These are phyloP conservation scores for Calocera cornea DNA, from an alignment of 768 basidiomycete genomes.

Conservation along the genomic window DNA sequence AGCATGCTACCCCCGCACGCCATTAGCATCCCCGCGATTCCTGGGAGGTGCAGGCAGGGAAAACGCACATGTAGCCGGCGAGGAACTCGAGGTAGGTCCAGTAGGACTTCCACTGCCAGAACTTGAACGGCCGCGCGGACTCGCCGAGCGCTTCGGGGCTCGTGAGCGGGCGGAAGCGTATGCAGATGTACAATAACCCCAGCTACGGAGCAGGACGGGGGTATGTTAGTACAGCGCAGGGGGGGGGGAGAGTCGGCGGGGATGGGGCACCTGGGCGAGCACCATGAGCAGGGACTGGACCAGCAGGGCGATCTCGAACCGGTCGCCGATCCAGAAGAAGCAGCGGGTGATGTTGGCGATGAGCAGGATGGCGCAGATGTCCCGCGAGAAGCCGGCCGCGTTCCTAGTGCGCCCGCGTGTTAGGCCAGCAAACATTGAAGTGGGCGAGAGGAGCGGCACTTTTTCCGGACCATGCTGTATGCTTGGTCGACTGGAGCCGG, in stretches of 20 bases:
- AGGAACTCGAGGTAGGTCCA: conserved; percentile 71
- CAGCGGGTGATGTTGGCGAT: conserved; percentile 74
- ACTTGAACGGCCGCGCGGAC: conserved; percentile 54
- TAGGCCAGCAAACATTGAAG: background rate
- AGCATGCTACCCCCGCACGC: conserved; percentile 33
- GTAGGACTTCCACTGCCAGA: conserved; percentile 79
- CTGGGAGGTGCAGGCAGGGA: background rate
- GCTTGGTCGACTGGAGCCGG: background rate
- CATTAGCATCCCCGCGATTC: background rate
- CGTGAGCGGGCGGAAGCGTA: conserved; percentile 47
- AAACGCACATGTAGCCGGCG: conserved; percentile 55
- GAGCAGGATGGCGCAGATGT: conserved; percentile 73
- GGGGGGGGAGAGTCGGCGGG: background rate
- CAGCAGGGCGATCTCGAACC: conserved; percentile 59
- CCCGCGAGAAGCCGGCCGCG: conserved; percentile 71
- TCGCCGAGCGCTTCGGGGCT: conserved; percentile 46
- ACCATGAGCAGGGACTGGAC: conserved; percentile 79
- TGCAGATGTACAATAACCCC: conserved; percentile 68
- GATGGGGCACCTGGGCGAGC: conserved; percentile 48
- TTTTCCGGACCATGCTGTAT: conserved; percentile 1
- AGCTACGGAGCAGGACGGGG: conserved; percentile 42
- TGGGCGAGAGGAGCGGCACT: background rate
- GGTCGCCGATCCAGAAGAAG: conserved; percentile 80
- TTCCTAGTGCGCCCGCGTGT: conserved; percentile 37
- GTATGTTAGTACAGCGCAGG: background rate